Evolutionary conservation across 805 yeast species (phyloP).

Genomic region (Ogataea naganishii): DNA sequence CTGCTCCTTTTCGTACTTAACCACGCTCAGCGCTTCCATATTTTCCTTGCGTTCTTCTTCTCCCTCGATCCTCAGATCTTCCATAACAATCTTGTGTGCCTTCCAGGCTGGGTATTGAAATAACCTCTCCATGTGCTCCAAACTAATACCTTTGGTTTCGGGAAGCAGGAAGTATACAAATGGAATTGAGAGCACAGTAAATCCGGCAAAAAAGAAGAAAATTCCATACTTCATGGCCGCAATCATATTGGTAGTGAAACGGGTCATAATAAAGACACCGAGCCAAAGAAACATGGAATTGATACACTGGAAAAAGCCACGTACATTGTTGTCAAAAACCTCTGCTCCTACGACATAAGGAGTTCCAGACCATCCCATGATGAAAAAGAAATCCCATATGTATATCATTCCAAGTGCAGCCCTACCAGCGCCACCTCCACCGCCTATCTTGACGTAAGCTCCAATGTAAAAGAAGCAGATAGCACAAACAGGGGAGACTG

Average conservation of each 20-base stretch:
- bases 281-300: slow-evolving; percentile 40
- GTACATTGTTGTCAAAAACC: slow-evolving; percentile 33
- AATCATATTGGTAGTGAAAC: slow-evolving; percentile 37
- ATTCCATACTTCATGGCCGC: slow-evolving; percentile 33
- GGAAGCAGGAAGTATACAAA: slow-evolving; percentile 27
- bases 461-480: slow-evolving; percentile 41
- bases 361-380: slow-evolving; percentile 36
- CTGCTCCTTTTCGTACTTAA: slow-evolving; percentile 1
- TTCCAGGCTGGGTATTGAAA: slow-evolving; percentile 18
- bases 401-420: slow-evolving; percentile 38
- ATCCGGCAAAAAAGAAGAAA: slow-evolving; percentile 32
- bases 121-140: slow-evolving; percentile 21
- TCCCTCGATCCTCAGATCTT: slow-evolving; percentile 2
- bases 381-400: slow-evolving; percentile 37
- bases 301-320: slow-evolving; percentile 33
- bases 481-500: slow-evolving; percentile 30
- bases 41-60: slow-evolving; percentile 1
- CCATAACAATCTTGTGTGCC: slow-evolving; percentile 13
- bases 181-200: slow-evolving; percentile 20
- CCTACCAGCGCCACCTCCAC: slow-evolving; percentile 25
- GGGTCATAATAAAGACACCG: slow-evolving; percentile 41
- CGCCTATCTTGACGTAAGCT: slow-evolving; percentile 32
- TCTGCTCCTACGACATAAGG: slow-evolving; percentile 41
- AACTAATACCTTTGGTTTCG: slow-evolving; percentile 26
- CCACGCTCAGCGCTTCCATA: background rate